phyloP scores from a whole-genome alignment of 441 rosid species.

The Croton setiger region DNA sequence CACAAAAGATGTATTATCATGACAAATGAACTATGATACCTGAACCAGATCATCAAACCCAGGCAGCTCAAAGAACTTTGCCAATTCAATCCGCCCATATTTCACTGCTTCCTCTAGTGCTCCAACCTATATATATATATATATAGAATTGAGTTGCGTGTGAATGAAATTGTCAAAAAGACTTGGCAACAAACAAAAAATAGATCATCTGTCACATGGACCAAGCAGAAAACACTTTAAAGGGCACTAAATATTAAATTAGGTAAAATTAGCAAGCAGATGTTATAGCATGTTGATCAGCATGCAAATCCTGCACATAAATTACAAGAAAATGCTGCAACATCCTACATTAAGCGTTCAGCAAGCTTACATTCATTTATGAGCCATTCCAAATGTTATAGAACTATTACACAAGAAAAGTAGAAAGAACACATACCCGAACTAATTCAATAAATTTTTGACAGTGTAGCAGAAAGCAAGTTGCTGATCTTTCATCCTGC shows the following conservation, averaged over 20 bases:
- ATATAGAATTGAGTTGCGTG: not conserved
- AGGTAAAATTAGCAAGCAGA: not conserved
- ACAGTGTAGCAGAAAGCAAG: conserved; percentile 83
- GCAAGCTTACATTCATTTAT: not conserved
- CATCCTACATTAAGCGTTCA: not conserved
- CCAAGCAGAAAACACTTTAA: not conserved
- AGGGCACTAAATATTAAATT: not conserved
- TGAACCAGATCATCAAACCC: conserved; percentile 50
- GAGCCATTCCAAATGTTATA: not conserved
- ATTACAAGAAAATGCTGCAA: not conserved
- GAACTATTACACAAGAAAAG: not conserved
- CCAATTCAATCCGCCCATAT: conserved; percentile 71
- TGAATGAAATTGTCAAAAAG: not conserved
- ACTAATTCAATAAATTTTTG: conserved; percentile 88
- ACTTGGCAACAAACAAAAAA: not conserved
- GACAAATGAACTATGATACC: conserved; percentile 35
- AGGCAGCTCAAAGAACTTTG: conserved; percentile 48
- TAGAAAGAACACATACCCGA: conserved; percentile 61
- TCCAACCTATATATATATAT: conserved; percentile 64
- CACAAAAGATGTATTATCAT: not conserved
- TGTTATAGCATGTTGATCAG: not conserved
- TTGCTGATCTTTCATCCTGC: conserved; percentile 95
- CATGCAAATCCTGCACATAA: not conserved
- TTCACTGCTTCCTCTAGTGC: conserved; percentile 68
- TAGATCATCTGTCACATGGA: not conserved